Conservation (phyloP, 1,139 yeast species). For the Protomyces gravidus region DNA sequence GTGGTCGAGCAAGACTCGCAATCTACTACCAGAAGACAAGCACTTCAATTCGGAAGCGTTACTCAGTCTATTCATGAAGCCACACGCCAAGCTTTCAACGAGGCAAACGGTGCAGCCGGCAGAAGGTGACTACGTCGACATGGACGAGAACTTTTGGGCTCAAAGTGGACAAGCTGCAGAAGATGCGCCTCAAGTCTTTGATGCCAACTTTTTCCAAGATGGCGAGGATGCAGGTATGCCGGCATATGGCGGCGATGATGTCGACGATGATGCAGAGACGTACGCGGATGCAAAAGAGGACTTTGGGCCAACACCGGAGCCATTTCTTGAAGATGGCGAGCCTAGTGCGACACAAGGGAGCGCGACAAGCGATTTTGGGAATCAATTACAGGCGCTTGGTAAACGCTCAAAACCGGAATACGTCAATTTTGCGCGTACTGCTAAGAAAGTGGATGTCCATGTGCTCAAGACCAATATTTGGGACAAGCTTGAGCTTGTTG, state of each 20-base stretch:
- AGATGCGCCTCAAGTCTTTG: conserved; percentile 42
- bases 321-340: neutral
- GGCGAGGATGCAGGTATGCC: conserved; percentile 38
- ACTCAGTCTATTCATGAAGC: conserved; percentile 66
- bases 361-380: conserved; percentile 34
- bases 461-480: conserved; percentile 77
- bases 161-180: conserved; percentile 38
- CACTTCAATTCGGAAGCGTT: conserved; percentile 67
- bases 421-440: conserved; percentile 70
- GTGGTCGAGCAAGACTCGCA: conserved; percentile 44
- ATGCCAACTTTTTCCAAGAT: conserved; percentile 47
- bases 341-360: conserved; percentile 25
- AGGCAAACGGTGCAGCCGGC: conserved; percentile 14
- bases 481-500: conserved; percentile 47
- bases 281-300: conserved; percentile 28
- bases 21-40: conserved; percentile 68
- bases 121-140: conserved; percentile 30
- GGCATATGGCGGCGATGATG: conserved; percentile 32
- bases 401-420: conserved; percentile 52
- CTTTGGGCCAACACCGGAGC: conserved; percentile 1
- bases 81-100: conserved; percentile 42
- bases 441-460: conserved; percentile 80
- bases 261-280: conserved; percentile 33
- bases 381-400: conserved; percentile 32
- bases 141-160: conserved; percentile 73